Percentiles rank a stretch among this genome's conserved stretches.
These are phyloP conservation scores for Tulasnella sp. DNA, from an alignment of 768 basidiomycete species.

Conservation along the genomic window DNA sequence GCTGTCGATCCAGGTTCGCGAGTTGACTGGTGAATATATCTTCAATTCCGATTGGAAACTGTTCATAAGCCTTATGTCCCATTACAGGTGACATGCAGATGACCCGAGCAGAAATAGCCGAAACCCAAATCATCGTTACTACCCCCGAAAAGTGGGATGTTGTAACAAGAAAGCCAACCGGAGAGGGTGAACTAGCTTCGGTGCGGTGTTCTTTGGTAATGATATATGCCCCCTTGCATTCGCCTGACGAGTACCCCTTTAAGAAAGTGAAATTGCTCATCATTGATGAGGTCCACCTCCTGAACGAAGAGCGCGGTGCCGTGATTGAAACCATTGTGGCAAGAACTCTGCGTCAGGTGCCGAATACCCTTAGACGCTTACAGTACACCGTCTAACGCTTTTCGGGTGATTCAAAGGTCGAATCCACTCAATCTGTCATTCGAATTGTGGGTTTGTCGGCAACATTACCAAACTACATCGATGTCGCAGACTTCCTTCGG, in stretches of 20 bases:
- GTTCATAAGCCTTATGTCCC: not conserved
- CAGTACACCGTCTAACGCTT: conserved; percentile 2
- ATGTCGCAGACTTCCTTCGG: conserved; percentile 94
- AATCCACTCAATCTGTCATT: conserved; percentile 92
- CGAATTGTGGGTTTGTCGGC: conserved; percentile 92
- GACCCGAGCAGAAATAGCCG: conserved; percentile 86
- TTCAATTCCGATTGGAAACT: not conserved
- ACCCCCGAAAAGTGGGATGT: conserved; percentile 99
- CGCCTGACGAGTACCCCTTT: not conserved
- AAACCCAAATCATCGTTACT: conserved; percentile 96
- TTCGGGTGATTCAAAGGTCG: conserved; percentile 59
- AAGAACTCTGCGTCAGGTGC: conserved; percentile 81
- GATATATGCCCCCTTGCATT: not conserved
- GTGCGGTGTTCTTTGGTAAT: conserved; percentile 43
- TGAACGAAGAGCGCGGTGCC: conserved; percentile 96
- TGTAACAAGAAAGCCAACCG: conserved; percentile 92
- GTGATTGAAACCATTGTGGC: conserved; percentile 99
- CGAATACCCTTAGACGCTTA: conserved; percentile 17
- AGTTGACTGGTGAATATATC: conserved; percentile 72
- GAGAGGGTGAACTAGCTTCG: conserved; percentile 91
- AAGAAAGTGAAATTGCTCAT: conserved; percentile 91
- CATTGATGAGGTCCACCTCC: conserved; percentile 94
- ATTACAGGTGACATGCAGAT: conserved; percentile 86
- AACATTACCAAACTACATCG: conserved; percentile 93
- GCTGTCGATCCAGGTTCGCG: conserved; percentile 80